These are phyloP conservation scores for Claviceps sorghi DNA, from an alignment of 2,329 filamentous ascomycete species.

Conservation along the genomic window DNA sequence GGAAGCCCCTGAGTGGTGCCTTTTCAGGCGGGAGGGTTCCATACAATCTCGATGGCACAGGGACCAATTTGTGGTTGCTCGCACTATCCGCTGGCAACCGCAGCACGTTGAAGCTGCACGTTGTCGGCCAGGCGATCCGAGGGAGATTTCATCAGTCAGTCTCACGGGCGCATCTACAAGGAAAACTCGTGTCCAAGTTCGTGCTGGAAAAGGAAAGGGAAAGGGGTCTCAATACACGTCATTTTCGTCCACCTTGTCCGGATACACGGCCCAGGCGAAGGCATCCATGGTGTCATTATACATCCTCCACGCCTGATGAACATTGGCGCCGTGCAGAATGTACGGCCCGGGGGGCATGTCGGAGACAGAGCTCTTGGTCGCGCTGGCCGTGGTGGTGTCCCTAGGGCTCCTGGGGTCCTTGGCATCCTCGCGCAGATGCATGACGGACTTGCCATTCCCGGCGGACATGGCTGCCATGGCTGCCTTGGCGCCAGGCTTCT, in stretches of 20 bases:
- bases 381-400: conserved; percentile 8
- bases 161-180: background rate
- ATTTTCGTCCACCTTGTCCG: conserved; percentile 12
- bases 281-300: conserved; percentile 24
- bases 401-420: background rate
- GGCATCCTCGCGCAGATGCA: conserved; percentile 10
- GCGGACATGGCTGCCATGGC: background rate
- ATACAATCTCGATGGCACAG: conserved; percentile 26
- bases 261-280: conserved; percentile 23
- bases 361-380: conserved; percentile 6
- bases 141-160: background rate
- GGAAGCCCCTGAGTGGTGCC: conserved; percentile 23
- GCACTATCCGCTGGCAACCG: background rate
- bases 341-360: conserved; percentile 26
- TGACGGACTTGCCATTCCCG: background rate
- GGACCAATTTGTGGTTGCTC: conserved; percentile 13
- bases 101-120: conserved; percentile 3
- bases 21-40: conserved; percentile 12
- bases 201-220: background rate
- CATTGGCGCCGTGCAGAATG: conserved; percentile 25
- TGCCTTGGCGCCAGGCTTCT: conserved; percentile 18
- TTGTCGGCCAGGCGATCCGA: background rate
- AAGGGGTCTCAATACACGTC: background rate
- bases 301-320: conserved; percentile 27
- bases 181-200: background rate